Base-by-base conservation (phyloP, 1,139 yeast species). In the Yamadazyma membranifaciens region DNA sequence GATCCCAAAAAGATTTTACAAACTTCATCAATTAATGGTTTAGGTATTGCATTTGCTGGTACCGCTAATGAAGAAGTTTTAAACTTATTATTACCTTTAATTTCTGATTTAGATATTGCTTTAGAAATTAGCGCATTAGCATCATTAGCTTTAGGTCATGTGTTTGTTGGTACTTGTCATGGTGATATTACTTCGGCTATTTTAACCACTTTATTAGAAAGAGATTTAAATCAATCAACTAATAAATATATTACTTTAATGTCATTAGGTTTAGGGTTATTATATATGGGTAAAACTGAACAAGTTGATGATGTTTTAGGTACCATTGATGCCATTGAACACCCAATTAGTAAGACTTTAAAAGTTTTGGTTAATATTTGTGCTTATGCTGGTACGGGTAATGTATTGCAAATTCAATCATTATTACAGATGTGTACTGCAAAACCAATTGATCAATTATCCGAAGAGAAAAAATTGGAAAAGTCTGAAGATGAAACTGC, bases 361-460 rank as follows among this genome's bases (percentile, higher is more conserved):
- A 94, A 87, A 63, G 95, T 91, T 6, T 74, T 94, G 59, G 92
- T 94, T 26, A 89, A 87, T 49, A 86, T 91, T 41, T 87, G 97
- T 69, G 95, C 98, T 6, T 91, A 86, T 65, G 95, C 97, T 13
- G 99, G 98, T 49, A 88, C 98, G 34, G 99, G 98, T 54, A 94
- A 94, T 60, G 99, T 94, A 32, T 77, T 94, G 50, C 95, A 91
- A 67, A 87, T 94, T 48, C 99, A 94, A 69, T 81, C 88, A 29
- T 74, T 94, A 56, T 77, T 92, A 54, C 95, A 88, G 56, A 87
- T 89, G 76, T 81, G 96, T 56, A 84, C 95, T 3, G 80, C 84
- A 34, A 75, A 73, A 51, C 75, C 75, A 33, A 62, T 62, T 49
- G 68, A 65, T 46, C 46, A 50, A 33, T 42, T 47, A 11, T 65